Conservation (phyloP, 1,284 basidiomycete species). For the Sutorius eximius region DNA sequence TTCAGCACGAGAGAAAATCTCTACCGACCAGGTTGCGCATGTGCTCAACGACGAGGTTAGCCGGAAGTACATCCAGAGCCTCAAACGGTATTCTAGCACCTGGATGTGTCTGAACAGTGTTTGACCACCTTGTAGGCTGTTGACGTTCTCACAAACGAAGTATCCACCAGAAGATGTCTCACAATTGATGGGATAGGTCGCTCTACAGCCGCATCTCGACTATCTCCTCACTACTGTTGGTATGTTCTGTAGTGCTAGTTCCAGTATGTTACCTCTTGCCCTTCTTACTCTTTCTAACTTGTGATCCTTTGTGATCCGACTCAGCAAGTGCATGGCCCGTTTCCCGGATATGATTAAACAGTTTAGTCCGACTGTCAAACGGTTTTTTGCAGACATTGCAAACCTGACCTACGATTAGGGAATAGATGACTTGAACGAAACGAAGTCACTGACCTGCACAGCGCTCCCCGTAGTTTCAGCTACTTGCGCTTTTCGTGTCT, state of each 20-base stretch:
- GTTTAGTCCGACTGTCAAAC: conserved; percentile 75
- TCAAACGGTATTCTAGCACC: conserved; percentile 73
- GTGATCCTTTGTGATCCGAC: conserved; percentile 26
- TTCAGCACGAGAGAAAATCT: conserved; percentile 96
- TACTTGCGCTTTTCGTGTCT: conserved; percentile 73
- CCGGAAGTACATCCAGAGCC: conserved; percentile 96
- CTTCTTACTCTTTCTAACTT: conserved; percentile 43
- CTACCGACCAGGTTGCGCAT: conserved; percentile 94
- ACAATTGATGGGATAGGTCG: conserved; percentile 81
- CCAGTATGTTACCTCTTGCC: conserved; percentile 34
- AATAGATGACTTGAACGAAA: background rate
- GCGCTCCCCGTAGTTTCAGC: conserved; percentile 22
- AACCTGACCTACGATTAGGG: conserved; percentile 31
- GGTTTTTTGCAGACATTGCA: conserved; percentile 73
- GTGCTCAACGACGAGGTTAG: conserved; percentile 99
- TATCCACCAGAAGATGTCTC: conserved; percentile 90
- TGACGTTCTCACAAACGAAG: conserved; percentile 94
- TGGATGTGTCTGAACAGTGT: background rate
- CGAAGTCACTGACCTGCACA: conserved; percentile 15
- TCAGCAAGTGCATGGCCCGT: conserved; percentile 71
- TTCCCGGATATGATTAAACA: conserved; percentile 76
- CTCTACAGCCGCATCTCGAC: background rate
- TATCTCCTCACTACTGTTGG: background rate
- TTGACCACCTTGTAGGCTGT: conserved; percentile 51
- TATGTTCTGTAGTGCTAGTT: conserved; percentile 12